These are phyloP conservation scores for Decorospora gaudefroyi DNA, from an alignment of 2,329 filamentous ascomycete species.

Conservation along the genomic window DNA sequence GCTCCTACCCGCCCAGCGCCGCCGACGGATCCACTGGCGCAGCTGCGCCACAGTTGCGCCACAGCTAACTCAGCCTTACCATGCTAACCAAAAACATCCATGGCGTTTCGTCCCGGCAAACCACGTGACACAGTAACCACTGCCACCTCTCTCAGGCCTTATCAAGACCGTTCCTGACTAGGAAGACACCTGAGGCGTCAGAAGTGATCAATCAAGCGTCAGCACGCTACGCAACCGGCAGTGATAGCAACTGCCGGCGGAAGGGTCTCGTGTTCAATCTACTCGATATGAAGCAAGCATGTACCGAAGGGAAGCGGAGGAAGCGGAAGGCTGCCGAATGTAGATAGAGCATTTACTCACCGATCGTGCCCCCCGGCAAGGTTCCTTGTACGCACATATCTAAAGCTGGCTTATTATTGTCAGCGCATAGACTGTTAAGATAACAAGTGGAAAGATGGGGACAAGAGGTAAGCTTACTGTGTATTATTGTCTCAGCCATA, in stretches of 20 bases:
- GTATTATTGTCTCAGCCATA: conserved; percentile 12
- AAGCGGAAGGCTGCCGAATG: conserved; percentile 21
- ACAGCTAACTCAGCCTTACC: conserved; percentile 15
- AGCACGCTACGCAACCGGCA: conserved; percentile 7
- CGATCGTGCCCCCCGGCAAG: background rate
- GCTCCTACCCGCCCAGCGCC: conserved; percentile 21
- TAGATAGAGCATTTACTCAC: background rate
- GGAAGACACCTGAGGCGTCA: background rate
- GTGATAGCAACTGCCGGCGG: conserved; percentile 6
- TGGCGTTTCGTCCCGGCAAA: background rate
- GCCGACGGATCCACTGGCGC: background rate
- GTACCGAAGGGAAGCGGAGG: conserved; percentile 28
- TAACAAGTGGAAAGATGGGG: background rate
- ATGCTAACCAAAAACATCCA: conserved; percentile 1
- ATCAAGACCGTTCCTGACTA: background rate
- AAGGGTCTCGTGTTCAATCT: too few relatives aligned
- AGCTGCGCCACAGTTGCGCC: conserved; percentile 9
- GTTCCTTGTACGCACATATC: background rate
- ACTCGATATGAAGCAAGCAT: conserved; percentile 4
- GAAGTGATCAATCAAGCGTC: background rate
- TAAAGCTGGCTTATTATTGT: background rate
- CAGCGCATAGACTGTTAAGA: background rate
- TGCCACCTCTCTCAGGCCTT: background rate
- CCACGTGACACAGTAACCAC: too few relatives aligned
- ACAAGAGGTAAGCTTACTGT: conserved; percentile 9